Base-by-base conservation (phyloP, 169 alveolate genomes). In the Plasmodium sp. region DNA sequence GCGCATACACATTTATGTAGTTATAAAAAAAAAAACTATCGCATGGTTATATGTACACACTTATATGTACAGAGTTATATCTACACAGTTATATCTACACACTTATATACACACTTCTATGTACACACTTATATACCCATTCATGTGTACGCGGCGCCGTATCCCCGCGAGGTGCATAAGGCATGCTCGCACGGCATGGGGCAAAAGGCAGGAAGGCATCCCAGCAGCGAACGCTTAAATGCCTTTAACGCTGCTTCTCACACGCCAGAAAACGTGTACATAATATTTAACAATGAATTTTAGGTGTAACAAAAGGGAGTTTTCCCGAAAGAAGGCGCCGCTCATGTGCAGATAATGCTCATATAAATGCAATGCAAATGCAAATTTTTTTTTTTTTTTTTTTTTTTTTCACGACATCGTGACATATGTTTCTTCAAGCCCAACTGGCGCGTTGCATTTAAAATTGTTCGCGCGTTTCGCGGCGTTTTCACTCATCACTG, bases 391-490 rank as follows among this genome's bases (percentile, higher is more conserved):
- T 77, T 58, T 58, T 58, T 58, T 58, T 67, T 67, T 67, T 79
- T 80, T 39, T 80, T 80, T 62, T 62, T 79, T 36, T 41, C 62
- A 36, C 56, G 34, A 56, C 79, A 81, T 56, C 79, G 71, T 56
- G 7, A 41, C 77, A 54, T 51, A 81, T 48, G 27, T 48, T 81
- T 45, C 86, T 81, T 81, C 79, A 81, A 12, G 22, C 67, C 56
- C 22, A 39, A 81, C 27, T 51, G 34, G 43, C 3, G 62, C 41
- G 54, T 51, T 33, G 79, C 33, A 31, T 56, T 79, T 33, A 51
- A 27, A 33, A 51, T 9, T 56, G 33, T 18, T 31, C 41, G 39
- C 67, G 34, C 34, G 56, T 43, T 31, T 81, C 51, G 5, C 73
- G 12, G 33, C 56, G 62, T 81, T 51, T 54, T 45, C 41, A 39